Percentiles rank a stretch among this genome's conserved stretches.
These are phyloP conservation scores for Grammothele lineata DNA, from an alignment of 768 basidiomycete species.

Conservation along the genomic window DNA sequence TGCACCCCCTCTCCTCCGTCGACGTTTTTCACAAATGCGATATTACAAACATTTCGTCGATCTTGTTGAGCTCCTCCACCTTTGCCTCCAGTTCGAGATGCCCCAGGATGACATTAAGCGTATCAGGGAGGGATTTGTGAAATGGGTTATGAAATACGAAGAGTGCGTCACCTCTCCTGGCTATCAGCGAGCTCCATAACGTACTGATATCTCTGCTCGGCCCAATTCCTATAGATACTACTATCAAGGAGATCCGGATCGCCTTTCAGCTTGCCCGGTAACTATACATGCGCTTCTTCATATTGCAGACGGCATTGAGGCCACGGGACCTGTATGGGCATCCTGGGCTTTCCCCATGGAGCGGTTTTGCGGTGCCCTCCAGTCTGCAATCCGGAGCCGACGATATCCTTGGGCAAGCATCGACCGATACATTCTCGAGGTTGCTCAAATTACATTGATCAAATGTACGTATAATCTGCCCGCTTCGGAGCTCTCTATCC, in stretches of 20 bases:
- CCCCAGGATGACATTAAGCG: constrained; percentile 21
- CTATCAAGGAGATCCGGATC: constrained; percentile 20
- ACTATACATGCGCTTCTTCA: constrained; percentile 29
- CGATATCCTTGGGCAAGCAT: constrained; percentile 12
- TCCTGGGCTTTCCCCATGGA: constrained; percentile 27
- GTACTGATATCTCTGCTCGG: too few relatives aligned
- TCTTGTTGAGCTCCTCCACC: constrained; percentile 33
- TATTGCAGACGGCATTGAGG: constrained; percentile 20
- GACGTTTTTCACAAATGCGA: constrained; percentile 23
- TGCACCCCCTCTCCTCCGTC: constrained; percentile 32
- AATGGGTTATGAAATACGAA: constrained; percentile 37
- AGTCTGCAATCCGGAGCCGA: constrained; percentile 13
- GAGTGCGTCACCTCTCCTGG: too few relatives aligned
- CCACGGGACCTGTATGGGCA: constrained; percentile 20
- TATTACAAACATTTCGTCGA: constrained; percentile 39
- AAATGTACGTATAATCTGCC: too few relatives aligned
- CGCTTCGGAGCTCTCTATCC: too few relatives aligned
- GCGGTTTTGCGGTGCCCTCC: constrained; percentile 19
- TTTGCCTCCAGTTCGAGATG: constrained; percentile 33
- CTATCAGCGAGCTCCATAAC: too few relatives aligned
- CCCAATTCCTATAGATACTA: too few relatives aligned
- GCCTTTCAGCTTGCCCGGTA: constrained; percentile 25
- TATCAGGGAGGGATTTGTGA: constrained; percentile 25
- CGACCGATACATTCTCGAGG: background rate
- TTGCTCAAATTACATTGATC: too few relatives aligned